A percentile compares a stretch with the other conserved stretches of the same genome.
phyloP scores from a whole-genome alignment of 148 eudicot genomes.

The Agrostemma githago region DNA sequence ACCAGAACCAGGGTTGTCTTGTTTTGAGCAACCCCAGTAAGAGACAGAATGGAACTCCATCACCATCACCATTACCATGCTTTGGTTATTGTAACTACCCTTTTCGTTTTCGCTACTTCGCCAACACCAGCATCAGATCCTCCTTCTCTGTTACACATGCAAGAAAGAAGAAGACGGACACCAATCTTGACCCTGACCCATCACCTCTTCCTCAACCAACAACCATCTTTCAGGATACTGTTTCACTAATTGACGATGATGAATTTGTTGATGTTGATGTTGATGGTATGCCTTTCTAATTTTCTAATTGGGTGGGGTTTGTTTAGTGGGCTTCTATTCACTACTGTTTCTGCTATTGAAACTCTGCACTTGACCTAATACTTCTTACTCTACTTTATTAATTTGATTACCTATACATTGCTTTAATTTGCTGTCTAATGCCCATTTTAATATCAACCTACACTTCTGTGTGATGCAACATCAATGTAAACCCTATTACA shows the following conservation, averaged over 20 bases:
- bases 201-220: conserved; percentile 39
- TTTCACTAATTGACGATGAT: conserved; percentile 29
- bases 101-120: conserved; percentile 3
- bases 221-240: conserved; percentile 37
- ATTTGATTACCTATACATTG: not conserved
- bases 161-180: conserved; percentile 35
- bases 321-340: no score
- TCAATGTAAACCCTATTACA: not conserved
- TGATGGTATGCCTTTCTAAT: conserved; percentile 33
- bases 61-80: no score
- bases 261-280: no score
- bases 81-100: conserved; percentile 15
- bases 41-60: not conserved
- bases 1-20: not conserved
- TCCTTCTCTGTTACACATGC: conserved; percentile 28
- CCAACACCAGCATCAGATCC: not conserved
- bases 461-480: not conserved
- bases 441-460: no score
- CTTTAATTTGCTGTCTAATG: not conserved
- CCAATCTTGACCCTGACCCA: conserved; percentile 6
- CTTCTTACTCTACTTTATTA: not conserved
- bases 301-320: no score
- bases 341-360: not conserved
- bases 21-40: conserved; percentile 11
- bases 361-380: not conserved